These are phyloP conservation scores for Rhazya stricta DNA, from an alignment of 257 asterid species.

Conservation along the genomic window DNA sequence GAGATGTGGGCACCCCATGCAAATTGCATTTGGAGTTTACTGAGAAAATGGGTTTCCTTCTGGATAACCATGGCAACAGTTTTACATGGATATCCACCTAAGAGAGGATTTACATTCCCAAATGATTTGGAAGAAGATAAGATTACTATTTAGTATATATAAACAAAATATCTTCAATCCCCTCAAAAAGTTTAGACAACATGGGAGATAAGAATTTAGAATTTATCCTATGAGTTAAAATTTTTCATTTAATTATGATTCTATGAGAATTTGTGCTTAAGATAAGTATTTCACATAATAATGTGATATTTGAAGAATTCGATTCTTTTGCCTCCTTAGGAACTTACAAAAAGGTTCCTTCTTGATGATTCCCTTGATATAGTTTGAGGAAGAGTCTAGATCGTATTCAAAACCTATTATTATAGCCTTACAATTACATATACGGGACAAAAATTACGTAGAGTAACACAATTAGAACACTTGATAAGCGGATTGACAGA, in stretches of 20 bases:
- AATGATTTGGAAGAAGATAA: constrained; percentile 1
- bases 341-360: constrained; percentile 7
- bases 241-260: background rate
- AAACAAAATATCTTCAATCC: background rate
- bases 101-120: background rate
- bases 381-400: too few species aligned
- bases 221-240: background rate
- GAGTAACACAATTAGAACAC: too few species aligned
- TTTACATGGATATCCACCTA: background rate
- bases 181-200: background rate
- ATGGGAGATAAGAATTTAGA: background rate
- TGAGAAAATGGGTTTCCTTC: background rate
- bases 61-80: background rate
- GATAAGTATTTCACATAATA: background rate
- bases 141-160: background rate
- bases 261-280: background rate
- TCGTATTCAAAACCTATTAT: too few species aligned
- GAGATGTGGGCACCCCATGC: background rate
- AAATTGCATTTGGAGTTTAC: background rate
- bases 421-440: too few species aligned
- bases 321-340: constrained; percentile 6
- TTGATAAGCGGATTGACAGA: too few species aligned
- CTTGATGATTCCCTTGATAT: constrained; percentile 6
- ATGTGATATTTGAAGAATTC: constrained; percentile 1
- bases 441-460: too few species aligned